Evolutionary conservation across 139 green algal species (phyloP), one percentile per base, ranked within the genome.

Genomic region (Coelastrella sp.): DNA sequence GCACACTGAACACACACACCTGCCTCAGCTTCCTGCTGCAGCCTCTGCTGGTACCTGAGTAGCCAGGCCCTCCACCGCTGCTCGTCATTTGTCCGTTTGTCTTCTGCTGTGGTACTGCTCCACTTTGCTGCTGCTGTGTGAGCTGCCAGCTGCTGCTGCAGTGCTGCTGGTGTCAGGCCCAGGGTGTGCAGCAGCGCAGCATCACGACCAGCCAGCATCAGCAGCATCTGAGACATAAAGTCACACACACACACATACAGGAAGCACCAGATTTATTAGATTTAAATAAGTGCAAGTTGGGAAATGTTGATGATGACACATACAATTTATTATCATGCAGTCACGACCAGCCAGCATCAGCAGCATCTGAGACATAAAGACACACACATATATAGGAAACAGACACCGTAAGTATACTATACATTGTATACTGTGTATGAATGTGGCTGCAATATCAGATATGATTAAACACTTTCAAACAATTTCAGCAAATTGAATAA

Each of bases 31-130:
- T 95, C 90, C 25, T 22, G 56, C 19, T 90, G 88, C 88, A 96
- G 92, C 3, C 91, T 87, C 1, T 35, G 20, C 14, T 68, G 68
- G 91, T 96, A 96, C 14, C 84, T 66, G 7, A 7, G 14, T 74
- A 96, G 91, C 94, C 94, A 96, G 14, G 14, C 72, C 9, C 49
- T 20, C 92, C 93, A 95, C 8, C 25, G 58, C 59, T 73, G 35
- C 1, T 27, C n/a, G 87, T 96, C 94, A n/a, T 10, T 63, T 8
- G 24, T 12, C 12, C 25, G 60, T 88, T 96, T 96, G 63, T 90
- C 80, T 65, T 14, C 8, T 10, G 6, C 25, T 84, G 85, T 63
- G 15, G 25, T 82, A 15, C 6, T 22, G 65, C n/a, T 11, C 87
- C 78, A 87, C 72, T 90, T 68, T 70, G 83, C 68, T 59, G 81